Evolutionary conservation across 2,329 filamentous ascomycete species (phyloP), one percentile per base, ranked within the genome.

Genomic region (Ophiostoma tasmaniense): DNA sequence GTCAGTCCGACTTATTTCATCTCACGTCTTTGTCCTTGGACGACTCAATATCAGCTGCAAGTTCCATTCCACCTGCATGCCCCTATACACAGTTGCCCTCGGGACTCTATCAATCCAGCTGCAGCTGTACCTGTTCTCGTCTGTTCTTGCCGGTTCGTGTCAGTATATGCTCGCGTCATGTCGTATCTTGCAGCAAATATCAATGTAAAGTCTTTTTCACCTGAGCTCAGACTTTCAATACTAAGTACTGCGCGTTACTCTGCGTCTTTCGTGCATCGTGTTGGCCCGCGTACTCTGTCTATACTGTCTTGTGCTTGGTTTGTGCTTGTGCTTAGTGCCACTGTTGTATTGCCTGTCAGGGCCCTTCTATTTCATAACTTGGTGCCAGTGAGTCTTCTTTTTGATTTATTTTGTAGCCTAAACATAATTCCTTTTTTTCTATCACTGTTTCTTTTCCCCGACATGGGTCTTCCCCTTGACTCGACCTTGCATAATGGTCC

Each of bases 61-160:
- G 50, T 55, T 55, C 50, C 50, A 55, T 55, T 33, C n/a, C 55
- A 62, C 55, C 55, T 62, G 55, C 55, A 62, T 62, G 55, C 55
- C 55, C 55, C 55, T 62, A 30, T 61, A 30, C 33, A 30, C 25
- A 20, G 28, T 4, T 55, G 22, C 50, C 50, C n/a, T 55, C 55
- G 25, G 55, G 33, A 25, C 55, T 25, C 55, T 30, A 17, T 33
- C 14, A 28, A 11, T 22, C 22, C 42, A 45, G 17, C 42, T 45
- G 42, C 42, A 45, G 17, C 42, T 45, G 50, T 25, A 55, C 50
- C 50, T 55, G 50, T 25, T 55, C 22, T 55, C 22, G 50, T 13
- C 50, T 14, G 50, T 55, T 10, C 22, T 8, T 28, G n/a, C 17
- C 11, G n/a, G 22, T 55, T 55, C 13, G 42, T 45, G 42, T n/a